Evolutionary conservation across 495 filamentous ascomycete genomes (phyloP), one percentile per base, ranked within the genome.

Genomic region (Neurospora discreta): DNA sequence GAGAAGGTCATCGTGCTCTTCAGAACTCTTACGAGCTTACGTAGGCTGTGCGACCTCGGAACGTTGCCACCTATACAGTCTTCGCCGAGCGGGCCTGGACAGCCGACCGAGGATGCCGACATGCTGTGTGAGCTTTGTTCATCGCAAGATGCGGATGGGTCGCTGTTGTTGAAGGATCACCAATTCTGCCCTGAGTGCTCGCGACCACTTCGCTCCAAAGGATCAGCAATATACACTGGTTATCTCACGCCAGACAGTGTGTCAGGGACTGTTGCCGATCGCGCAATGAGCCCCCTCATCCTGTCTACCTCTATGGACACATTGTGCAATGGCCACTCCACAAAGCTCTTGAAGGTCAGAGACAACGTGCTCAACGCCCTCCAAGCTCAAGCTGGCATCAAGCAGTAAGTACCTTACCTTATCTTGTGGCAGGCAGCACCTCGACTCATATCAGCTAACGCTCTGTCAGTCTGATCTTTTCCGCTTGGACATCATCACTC

Each of bases 1-100:
- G 67, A 73, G 15, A 70, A 18, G n/a, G 39, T 40, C 26, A 38
- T 7, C 3, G 26, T 73, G 3, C 23, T 73, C 2, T 70, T 70
- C 33, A 23, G 39, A 8, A 33, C 71, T 23, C 39, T 70, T n/a
- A 40, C 38, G 16, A 73, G 44, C 7, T 68, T 70, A 16, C 52
- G 71, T 23, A 70, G 65, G 20, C 52, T 73, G 3, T 73, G 68
- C 71, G 67, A 70, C 40, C 71, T 70, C 44, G 71, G 71, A 46
- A 73, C 67, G 1, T 70, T 58, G 39, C 38, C 43, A 18, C 8
- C 43, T 46, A 3, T 46, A 23, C n/a, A 20, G n/a, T 46, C 43
- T 20, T 20, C 9, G 10, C 9, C 43, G 43, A n/a, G 43, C 1
- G 9, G 23, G 9, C 3, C 43, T 0, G n/a, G n/a, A 5, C 43